Conservation (phyloP, 2,329 filamentous ascomycete species). For the Scleromitrula shiraiana region DNA sequence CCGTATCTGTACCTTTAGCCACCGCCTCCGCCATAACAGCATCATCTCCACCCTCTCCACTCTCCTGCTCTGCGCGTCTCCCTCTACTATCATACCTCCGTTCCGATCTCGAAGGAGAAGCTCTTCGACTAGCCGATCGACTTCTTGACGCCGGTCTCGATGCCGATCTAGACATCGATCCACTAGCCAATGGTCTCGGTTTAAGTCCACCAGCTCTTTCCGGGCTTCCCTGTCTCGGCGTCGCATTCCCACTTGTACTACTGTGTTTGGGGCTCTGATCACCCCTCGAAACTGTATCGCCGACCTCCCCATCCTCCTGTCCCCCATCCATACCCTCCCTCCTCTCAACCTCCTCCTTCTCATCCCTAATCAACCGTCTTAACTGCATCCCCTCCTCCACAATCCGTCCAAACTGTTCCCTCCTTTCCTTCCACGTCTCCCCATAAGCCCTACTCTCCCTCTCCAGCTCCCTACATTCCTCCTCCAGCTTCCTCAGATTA, state of each 20-base stretch:
- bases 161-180: slow-evolving; percentile 31
- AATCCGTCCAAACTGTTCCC: slow-evolving; percentile 80
- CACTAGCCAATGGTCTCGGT: slow-evolving; percentile 21
- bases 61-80: slow-evolving; percentile 4
- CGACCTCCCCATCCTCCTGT: slow-evolving; percentile 53
- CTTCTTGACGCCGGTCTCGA: slow-evolving; percentile 30
- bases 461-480: slow-evolving; percentile 82
- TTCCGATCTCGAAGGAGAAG: slow-evolving; percentile 30
- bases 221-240: slow-evolving; percentile 41
- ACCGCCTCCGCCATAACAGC: slow-evolving; percentile 50
- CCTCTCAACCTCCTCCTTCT: slow-evolving; percentile 89
- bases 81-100: slow-evolving; percentile 7
- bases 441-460: slow-evolving; percentile 76
- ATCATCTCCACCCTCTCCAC: slow-evolving; percentile 33
- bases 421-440: slow-evolving; percentile 73
- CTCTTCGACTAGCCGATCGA: slow-evolving; percentile 33
- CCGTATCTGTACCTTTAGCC: slow-evolving; percentile 32
- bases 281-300: slow-evolving; percentile 42
- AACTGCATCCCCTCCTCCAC: slow-evolving; percentile 87
- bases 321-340: slow-evolving; percentile 66
- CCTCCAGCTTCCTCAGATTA: slow-evolving; percentile 72
- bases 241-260: slow-evolving; percentile 39
- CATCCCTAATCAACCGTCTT: slow-evolving; percentile 78
- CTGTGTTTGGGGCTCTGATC: slow-evolving; percentile 45
- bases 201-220: slow-evolving; percentile 35